Percentiles rank a stretch among this genome's conserved stretches.
Conservation (phyloP, 2,329 filamentous ascomycete species). For the Microdochium trichocladiopsis region DNA sequence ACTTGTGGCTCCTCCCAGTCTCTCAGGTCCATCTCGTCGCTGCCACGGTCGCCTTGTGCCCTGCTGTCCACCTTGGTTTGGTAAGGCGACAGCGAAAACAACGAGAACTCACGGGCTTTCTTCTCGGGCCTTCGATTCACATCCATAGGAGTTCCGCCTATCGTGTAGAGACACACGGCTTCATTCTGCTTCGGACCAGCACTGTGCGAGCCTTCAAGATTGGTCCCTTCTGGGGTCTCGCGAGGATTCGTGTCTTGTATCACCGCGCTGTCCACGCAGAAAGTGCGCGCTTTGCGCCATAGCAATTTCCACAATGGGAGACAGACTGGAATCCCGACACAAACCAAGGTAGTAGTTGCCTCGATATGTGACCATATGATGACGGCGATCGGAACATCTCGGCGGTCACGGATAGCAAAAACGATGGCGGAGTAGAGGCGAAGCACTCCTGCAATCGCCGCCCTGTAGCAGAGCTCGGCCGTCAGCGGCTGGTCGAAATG, state of each 20-base stretch:
- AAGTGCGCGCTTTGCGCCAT: not conserved
- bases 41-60: not conserved
- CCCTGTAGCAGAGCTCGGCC: not conserved
- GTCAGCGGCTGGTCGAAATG: not conserved
- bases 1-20: not conserved
- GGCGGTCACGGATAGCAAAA: constrained; percentile 1
- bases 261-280: not conserved
- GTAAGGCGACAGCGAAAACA: not conserved
- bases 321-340: constrained; percentile 11
- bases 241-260: no score
- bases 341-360: constrained; percentile 10
- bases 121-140: no score
- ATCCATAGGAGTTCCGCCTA: not conserved
- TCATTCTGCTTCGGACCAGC: not conserved
- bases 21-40: not conserved
- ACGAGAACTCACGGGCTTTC: not conserved
- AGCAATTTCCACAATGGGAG: constrained; percentile 4
- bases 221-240: no score
- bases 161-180: not conserved
- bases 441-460: constrained; percentile 3
- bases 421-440: constrained; percentile 6
- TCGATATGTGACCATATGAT: constrained; percentile 12
- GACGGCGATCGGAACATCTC: constrained; percentile 8
- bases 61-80: not conserved
- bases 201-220: not conserved